These are phyloP conservation scores for Amauroascus niger DNA, from an alignment of 2,329 filamentous ascomycete genomes.

Conservation along the genomic window DNA sequence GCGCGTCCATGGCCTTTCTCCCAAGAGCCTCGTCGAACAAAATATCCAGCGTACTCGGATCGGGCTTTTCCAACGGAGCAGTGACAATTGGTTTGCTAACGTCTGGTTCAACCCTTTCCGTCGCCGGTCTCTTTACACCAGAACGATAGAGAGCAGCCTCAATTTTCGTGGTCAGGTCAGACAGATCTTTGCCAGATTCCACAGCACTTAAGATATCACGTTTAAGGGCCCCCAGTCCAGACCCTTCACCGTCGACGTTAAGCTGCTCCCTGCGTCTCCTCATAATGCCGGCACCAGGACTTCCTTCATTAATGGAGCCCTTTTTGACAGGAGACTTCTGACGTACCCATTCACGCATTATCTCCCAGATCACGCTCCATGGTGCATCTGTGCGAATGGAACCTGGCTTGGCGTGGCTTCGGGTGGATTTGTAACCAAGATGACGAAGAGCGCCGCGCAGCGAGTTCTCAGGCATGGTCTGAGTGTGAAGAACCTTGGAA, in stretches of 20 bases:
- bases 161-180: constrained; percentile 35
- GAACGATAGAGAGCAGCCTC: constrained; percentile 38
- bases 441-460: constrained; percentile 71
- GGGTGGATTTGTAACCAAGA: constrained; percentile 70
- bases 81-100: neutral
- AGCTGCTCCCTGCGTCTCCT: constrained; percentile 32
- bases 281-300: constrained; percentile 62
- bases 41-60: constrained; percentile 46
- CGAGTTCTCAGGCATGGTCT: constrained; percentile 67
- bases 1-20: constrained; percentile 43
- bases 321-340: constrained; percentile 71
- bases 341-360: constrained; percentile 84
- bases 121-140: constrained; percentile 21
- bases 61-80: constrained; percentile 11
- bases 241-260: constrained; percentile 24
- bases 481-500: constrained; percentile 66
- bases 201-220: constrained; percentile 30
- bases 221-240: constrained; percentile 27
- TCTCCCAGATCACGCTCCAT: constrained; percentile 80
- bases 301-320: constrained; percentile 58
- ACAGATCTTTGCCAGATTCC: constrained; percentile 27
- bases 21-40: constrained; percentile 76
- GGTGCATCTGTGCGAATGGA: constrained; percentile 91
- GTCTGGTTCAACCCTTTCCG: neutral
- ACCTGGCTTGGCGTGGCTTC: constrained; percentile 80